A percentile compares a stretch with the other conserved stretches of the same genome.
phyloP scores from a whole-genome alignment of 192 early-diverging fungal genomes.

The Gonapodya sp. region DNA sequence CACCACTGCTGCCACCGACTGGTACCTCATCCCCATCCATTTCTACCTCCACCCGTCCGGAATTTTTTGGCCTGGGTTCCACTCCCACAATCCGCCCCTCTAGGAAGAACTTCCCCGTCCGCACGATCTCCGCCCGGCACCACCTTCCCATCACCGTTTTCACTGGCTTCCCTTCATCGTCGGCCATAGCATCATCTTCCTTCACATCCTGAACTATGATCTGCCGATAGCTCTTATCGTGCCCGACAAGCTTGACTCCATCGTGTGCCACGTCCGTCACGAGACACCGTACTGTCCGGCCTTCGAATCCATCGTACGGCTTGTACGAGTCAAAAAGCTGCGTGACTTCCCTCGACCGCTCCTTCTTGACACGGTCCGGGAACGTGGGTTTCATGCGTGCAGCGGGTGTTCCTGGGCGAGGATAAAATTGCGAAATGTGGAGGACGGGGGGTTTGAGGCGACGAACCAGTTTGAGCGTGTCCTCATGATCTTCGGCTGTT shows the following conservation, averaged over 20 bases:
- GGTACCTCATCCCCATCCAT: background rate
- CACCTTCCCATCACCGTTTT: background rate
- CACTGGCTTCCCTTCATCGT: background rate
- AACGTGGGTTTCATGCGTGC: conserved; percentile 31
- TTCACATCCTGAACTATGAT: conserved; percentile 31
- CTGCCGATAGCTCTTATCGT: conserved; percentile 40
- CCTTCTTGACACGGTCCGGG: conserved; percentile 34
- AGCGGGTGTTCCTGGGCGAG: conserved; percentile 49
- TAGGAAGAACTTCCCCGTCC: background rate
- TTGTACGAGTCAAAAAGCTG: conserved; percentile 32
- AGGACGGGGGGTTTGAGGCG: conserved; percentile 35
- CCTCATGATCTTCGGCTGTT: conserved; percentile 35
- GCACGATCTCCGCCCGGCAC: background rate
- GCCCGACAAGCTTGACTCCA: conserved; percentile 36
- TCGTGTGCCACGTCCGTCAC: conserved; percentile 39
- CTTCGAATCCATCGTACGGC: conserved; percentile 23
- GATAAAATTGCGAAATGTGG: conserved; percentile 53
- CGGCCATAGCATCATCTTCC: conserved; percentile 22
- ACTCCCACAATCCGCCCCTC: background rate
- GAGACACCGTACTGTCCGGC: conserved; percentile 19
- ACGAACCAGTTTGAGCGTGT: conserved; percentile 32
- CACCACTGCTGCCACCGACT: background rate
- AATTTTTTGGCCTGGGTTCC: background rate
- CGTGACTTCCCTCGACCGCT: conserved; percentile 31
- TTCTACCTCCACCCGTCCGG: background rate